Percentiles rank a stretch among this genome's conserved stretches.
phyloP scores from a whole-genome alignment of 2,329 filamentous ascomycete species.

The Aureobasidium sp. region DNA sequence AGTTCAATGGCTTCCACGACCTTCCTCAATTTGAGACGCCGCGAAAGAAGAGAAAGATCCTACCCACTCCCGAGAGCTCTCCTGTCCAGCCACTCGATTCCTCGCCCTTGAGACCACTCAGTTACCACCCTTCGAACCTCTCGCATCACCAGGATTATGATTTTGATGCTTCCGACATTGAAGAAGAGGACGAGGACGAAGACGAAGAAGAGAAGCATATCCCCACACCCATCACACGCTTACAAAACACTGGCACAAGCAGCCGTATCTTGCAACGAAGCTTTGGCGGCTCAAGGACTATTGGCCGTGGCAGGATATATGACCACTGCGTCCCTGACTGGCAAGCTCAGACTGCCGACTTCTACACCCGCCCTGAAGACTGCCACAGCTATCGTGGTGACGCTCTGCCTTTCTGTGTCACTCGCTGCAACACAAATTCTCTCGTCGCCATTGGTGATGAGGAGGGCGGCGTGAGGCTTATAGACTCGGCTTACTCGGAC shows the following conservation, averaged over 20 bases:
- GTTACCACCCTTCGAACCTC: constrained; percentile 8
- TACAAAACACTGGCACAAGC: constrained; percentile 29
- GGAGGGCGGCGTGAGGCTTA: constrained; percentile 56
- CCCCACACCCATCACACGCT: constrained; percentile 35
- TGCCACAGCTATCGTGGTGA: constrained; percentile 42
- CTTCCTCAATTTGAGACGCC: constrained; percentile 22
- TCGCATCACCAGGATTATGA: not conserved
- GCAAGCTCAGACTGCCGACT: constrained; percentile 53
- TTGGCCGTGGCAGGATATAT: constrained; percentile 32
- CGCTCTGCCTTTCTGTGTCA: constrained; percentile 58
- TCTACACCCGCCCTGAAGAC: constrained; percentile 53
- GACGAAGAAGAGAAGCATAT: constrained; percentile 35
- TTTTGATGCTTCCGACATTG: constrained; percentile 2
- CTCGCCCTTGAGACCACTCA: constrained; percentile 13
- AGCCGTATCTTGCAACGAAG: constrained; percentile 38
- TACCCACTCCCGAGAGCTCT: constrained; percentile 38
- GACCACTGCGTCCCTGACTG: constrained; percentile 44
- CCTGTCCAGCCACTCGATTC: constrained; percentile 24
- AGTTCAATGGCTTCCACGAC: constrained; percentile 17
- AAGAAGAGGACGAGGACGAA: constrained; percentile 14
- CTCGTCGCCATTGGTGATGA: constrained; percentile 65
- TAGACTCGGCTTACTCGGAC: constrained; percentile 52
- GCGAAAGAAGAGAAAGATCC: constrained; percentile 39
- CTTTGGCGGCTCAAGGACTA: constrained; percentile 37
- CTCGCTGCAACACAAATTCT: constrained; percentile 61